Percentiles rank a stretch among this genome's conserved stretches.
Evolutionary conservation across 768 basidiomycete species (phyloP).

Genomic region (Chalciporus pseudorubinellus): DNA sequence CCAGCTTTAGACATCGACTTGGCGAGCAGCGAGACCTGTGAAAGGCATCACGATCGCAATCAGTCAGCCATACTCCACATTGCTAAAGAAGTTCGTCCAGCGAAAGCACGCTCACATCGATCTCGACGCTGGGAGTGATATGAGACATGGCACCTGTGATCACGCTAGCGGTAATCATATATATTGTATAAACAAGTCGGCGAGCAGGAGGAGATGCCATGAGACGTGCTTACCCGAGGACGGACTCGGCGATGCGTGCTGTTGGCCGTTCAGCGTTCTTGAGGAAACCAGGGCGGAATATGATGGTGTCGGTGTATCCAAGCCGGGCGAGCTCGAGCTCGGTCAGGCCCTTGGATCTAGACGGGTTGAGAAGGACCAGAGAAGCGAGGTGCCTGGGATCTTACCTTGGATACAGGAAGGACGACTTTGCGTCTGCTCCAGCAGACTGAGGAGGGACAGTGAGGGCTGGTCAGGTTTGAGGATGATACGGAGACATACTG

Average conservation of each 20-base stretch:
- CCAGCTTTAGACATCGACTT: conserved; percentile 56
- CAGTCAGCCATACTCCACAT: background rate
- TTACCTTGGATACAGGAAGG: conserved; percentile 52
- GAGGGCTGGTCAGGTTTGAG: conserved; percentile 26
- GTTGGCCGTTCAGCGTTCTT: conserved; percentile 46
- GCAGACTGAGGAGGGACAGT: conserved; percentile 34
- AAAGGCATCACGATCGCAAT: background rate
- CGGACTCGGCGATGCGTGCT: conserved; percentile 37
- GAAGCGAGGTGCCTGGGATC: background rate
- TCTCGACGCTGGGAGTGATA: conserved; percentile 39
- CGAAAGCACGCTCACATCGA: conserved; percentile 37
- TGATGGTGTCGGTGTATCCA: conserved; percentile 68
- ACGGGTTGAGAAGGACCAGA: background rate
- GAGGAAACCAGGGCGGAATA: conserved; percentile 65
- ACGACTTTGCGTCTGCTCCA: conserved; percentile 49
- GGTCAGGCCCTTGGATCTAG: conserved; percentile 72
- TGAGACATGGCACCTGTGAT: conserved; percentile 38
- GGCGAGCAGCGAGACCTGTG: conserved; percentile 51
- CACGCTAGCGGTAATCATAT: conserved; percentile 26
- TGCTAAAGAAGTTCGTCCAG: too few species aligned
- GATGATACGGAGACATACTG: conserved; percentile 31
- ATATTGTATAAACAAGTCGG: background rate
- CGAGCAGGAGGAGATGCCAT: background rate
- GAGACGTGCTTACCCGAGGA: conserved; percentile 39
- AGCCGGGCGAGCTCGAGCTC: conserved; percentile 64